These are phyloP conservation scores for Elsinoe necatrix DNA, from an alignment of 2,329 filamentous ascomycete species.

Conservation along the genomic window DNA sequence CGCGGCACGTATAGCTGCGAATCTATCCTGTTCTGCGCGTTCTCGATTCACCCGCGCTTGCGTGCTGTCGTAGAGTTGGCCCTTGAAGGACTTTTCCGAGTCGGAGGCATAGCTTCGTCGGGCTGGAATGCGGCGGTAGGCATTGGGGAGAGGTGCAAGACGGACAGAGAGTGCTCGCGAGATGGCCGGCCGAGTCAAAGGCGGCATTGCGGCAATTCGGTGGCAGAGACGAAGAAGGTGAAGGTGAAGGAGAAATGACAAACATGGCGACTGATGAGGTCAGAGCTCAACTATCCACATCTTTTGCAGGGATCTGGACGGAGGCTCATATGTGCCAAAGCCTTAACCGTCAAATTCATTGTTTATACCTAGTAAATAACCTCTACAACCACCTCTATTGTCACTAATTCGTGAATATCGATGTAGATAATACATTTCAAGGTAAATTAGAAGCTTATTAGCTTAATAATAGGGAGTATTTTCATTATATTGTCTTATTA, in stretches of 20 bases:
- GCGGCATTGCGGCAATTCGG: neutral
- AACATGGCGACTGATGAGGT: neutral
- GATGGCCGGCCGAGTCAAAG: neutral
- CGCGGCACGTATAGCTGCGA: conserved; percentile 32
- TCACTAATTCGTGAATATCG: too few species aligned
- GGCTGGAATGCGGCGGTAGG: neutral
- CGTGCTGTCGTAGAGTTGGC: conserved; percentile 55
- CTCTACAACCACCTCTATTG: too few species aligned
- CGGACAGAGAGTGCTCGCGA: neutral
- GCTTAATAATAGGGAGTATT: too few species aligned
- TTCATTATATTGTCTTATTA: too few species aligned
- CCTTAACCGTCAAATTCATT: too few species aligned
- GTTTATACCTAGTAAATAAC: too few species aligned
- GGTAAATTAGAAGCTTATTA: too few species aligned
- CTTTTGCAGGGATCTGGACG: conserved; percentile 6
- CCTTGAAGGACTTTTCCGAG: conserved; percentile 43
- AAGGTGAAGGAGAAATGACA: neutral
- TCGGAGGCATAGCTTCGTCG: conserved; percentile 16
- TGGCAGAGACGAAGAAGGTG: neutral
- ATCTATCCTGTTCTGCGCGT: conserved; percentile 47
- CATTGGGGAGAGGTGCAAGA: neutral
- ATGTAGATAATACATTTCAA: too few species aligned
- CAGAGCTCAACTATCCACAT: neutral
- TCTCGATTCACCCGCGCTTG: conserved; percentile 50
- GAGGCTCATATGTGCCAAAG: too few species aligned